A percentile compares a stretch with the other conserved stretches of the same genome.
Conservation (phyloP, 2,329 filamentous ascomycete species). For the Lasiodiplodia sp. region DNA sequence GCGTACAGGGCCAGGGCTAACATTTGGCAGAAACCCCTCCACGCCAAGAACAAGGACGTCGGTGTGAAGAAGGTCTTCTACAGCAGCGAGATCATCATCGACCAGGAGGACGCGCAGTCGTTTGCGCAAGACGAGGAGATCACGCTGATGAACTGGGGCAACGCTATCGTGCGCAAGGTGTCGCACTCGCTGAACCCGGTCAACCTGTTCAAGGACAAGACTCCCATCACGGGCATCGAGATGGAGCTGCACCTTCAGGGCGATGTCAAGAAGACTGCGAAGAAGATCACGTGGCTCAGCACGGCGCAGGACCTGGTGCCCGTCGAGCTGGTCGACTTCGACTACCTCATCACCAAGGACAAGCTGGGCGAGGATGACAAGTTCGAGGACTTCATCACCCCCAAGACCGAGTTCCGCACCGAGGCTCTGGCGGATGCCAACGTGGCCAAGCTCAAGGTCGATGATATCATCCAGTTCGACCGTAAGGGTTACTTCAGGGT, state of each 20-base stretch:
- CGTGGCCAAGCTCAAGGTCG: slow-evolving; percentile 77
- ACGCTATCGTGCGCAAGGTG: slow-evolving; percentile 78
- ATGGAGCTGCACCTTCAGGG: slow-evolving; percentile 90
- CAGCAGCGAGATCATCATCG: slow-evolving; percentile 77
- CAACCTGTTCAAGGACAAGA: slow-evolving; percentile 57
- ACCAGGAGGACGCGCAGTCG: slow-evolving; percentile 83
- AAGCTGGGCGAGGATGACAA: slow-evolving; percentile 88
- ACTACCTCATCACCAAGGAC: slow-evolving; percentile 94
- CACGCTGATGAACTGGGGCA: slow-evolving; percentile 96
- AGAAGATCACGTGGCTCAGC: slow-evolving; percentile 96
- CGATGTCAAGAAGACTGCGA: slow-evolving; percentile 93
- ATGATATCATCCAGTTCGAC: slow-evolving; percentile 95
- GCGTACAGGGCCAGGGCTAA: slow-evolving; percentile 48
- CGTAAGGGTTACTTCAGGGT: slow-evolving; percentile 90
- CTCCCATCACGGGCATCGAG: slow-evolving; percentile 71
- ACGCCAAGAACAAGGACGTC: slow-evolving; percentile 85
- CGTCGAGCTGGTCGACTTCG: slow-evolving; percentile 91
- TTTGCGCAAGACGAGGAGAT: slow-evolving; percentile 90
- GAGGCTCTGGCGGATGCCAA: slow-evolving; percentile 83
- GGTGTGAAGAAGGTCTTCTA: slow-evolving; percentile 87
- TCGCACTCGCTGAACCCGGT: slow-evolving; percentile 59
- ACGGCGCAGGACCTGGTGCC: slow-evolving; percentile 78
- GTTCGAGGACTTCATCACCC: slow-evolving; percentile 82
- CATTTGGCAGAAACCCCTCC: slow-evolving; percentile 78
- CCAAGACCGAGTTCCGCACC: slow-evolving; percentile 75